Base-by-base conservation (phyloP, 2,329 filamentous ascomycete species). In the Lachnellula occidentalis region DNA sequence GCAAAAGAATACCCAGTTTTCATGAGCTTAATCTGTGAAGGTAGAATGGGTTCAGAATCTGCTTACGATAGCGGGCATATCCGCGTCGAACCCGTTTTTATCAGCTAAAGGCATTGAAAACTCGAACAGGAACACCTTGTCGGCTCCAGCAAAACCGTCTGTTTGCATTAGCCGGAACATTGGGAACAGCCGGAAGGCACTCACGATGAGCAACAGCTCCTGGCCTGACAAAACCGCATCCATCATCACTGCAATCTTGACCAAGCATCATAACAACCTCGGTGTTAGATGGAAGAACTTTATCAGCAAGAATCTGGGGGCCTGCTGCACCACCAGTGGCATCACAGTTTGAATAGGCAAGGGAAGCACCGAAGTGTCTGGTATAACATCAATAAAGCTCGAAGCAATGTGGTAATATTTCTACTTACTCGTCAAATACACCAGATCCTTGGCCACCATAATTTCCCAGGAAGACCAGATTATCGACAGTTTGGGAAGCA, bases 101-200 rank as follows among this genome's bases (percentile, higher is more conserved):
- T 78, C 78, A 54, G 80, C 79, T 47, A 77, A 66, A 8, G 87
- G 87, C 88, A 92, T 92, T 53, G 76, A 74, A 70, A 91, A 88
- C 63, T 89, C 80, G 63, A 88, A 78, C 59, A 91, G 76, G 73
- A 92, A 90, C 51, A 86, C 76, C 73, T 90, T 90, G 64, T 83
- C 79, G 31, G 78, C 75, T 48, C 87, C 87, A 39, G 73, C 78
- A 72, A 89, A 92, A 57, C 87, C 88, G 71, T 89, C 81, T 86
- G 39, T 34, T 5, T 22, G 12, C 2, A 34, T 67, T 56, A 65
- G 34, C 22, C 19, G 7, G 19, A 41, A 11, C 36, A 17, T 11
- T 31, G 27, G 24, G 15, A 34, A 4, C 12, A 48, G 19, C 14
- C 24, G 14, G 11, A n/a, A 36, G 24, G 34, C 49, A 67, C 72